phyloP scores from a whole-genome alignment of 768 basidiomycete species.

The Suillus discolor region DNA sequence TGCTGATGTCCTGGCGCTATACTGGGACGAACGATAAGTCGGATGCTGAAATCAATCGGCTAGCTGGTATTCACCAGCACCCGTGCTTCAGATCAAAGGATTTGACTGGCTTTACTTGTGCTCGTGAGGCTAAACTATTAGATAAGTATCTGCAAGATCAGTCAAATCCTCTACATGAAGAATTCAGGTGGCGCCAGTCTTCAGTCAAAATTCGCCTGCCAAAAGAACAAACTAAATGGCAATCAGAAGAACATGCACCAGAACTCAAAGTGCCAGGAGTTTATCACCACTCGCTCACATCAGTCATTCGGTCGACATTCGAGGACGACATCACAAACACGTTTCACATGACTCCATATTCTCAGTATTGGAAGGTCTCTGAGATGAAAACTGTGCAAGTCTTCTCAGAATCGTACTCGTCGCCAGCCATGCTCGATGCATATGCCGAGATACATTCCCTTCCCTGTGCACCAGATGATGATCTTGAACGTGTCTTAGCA shows the following conservation, averaged over 20 bases:
- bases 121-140: constrained; percentile 17
- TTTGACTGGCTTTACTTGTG: constrained; percentile 25
- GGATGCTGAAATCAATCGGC: constrained; percentile 27
- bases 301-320: constrained; percentile 28
- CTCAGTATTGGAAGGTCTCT: constrained; percentile 21
- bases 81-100: not conserved
- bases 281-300: constrained; percentile 25
- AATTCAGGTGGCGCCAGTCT: constrained; percentile 23
- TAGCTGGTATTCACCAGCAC: constrained; percentile 21
- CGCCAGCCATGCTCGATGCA: not conserved
- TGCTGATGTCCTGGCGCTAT: constrained; percentile 4
- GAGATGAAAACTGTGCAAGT: constrained; percentile 14
- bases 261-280: constrained; percentile 31
- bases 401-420: constrained; percentile 5
- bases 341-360: constrained; percentile 31
- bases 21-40: constrained; percentile 19
- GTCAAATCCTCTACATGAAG: constrained; percentile 16
- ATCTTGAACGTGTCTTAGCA: constrained; percentile 18
- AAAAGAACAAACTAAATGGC: constrained; percentile 10
- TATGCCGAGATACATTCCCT: constrained; percentile 13
- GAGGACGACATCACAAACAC: constrained; percentile 14
- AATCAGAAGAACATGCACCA: constrained; percentile 29
- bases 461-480: constrained; percentile 14
- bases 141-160: constrained; percentile 16
- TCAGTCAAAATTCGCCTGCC: constrained; percentile 26